Base-by-base conservation (phyloP, 805 yeast genomes). In the Starmerella roubikii region DNA sequence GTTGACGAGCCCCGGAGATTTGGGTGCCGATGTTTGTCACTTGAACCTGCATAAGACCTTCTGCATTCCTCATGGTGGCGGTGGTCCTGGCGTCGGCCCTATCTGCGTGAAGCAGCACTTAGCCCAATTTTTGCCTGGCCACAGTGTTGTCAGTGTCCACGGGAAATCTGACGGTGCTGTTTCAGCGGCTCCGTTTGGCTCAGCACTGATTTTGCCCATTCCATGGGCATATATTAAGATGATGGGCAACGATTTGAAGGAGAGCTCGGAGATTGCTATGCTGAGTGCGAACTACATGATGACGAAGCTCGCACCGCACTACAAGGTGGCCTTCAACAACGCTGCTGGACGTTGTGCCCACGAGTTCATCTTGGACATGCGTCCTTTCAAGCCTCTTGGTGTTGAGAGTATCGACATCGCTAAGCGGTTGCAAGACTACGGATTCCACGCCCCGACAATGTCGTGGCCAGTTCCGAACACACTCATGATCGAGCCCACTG, bases 41-140 rank as follows among this genome's bases (percentile, higher is more conserved):
- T 71, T 91, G 65, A 91, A 91, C 60, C 68, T 91, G 57, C 98
- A 91, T 68, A 91, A 91, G 65, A 91, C 98, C 1, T 91, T 91
- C 67, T 85, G 96, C 33, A 84, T 91, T 55, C 93, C 95, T 39
- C 98, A 91, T 55, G 98, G 98, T 55, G 98, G 98, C 57, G 98
- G 98, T 58, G 98, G 98, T 31, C 98, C 98, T 30, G 98, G 97
- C 56, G 93, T 85, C 54, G 98, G 96, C 16, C 97, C 97, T 37
- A 91, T 91, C 47, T 84, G 97, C 69, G 97, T 88, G 41, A 78
- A 76, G 50, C 64, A 69, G 35, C 94, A 84, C 59, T 67, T 91
- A 52, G 71, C 69, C 32, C 82, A 83, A 38, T 85, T 73, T 62
- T 69, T 91, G 52, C 98, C 98, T 33, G 65, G 67, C 12, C 96